Evolutionary conservation across 345 rosid genomes (phyloP).

Genomic region (Lepidium didymum): DNA sequence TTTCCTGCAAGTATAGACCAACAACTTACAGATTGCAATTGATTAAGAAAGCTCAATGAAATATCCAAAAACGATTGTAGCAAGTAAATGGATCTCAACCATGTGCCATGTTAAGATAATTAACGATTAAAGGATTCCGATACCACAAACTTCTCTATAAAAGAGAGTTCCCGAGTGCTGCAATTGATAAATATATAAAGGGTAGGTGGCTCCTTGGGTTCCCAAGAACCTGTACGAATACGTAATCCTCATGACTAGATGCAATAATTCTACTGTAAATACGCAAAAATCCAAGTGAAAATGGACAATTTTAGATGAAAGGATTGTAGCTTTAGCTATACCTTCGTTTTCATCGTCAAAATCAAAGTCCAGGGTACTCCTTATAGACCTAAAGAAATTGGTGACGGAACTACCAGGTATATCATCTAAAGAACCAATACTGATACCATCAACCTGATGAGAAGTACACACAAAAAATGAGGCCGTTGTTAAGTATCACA

Average conservation of each 20-base stretch:
- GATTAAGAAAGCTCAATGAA: background rate
- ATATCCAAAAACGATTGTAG: background rate
- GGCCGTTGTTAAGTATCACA: background rate
- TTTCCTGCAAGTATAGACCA: constrained; percentile 51
- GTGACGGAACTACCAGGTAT: constrained; percentile 55
- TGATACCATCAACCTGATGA: constrained; percentile 73
- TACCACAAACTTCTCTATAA: constrained; percentile 93
- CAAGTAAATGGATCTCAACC: constrained; percentile 7
- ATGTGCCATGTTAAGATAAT: constrained; percentile 9
- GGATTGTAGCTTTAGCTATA: constrained; percentile 17
- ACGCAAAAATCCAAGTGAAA: background rate
- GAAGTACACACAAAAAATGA: constrained; percentile 16
- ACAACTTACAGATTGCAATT: constrained; percentile 1
- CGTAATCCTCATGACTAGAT: background rate
- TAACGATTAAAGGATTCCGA: constrained; percentile 13
- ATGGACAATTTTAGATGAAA: background rate
- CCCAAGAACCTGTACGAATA: constrained; percentile 64
- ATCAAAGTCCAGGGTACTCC: constrained; percentile 90
- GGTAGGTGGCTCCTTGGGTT: constrained; percentile 70
- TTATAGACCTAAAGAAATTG: constrained; percentile 76
- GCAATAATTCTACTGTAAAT: background rate
- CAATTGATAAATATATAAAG: constrained; percentile 74
- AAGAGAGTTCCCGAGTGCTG: constrained; percentile 84
- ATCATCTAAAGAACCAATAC: constrained; percentile 74
- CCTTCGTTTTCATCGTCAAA: constrained; percentile 92